Evolutionary conservation across 352 stramenopile species (phyloP), one percentile per base, ranked within the genome.

Genomic region (Phytophthora megakarya): DNA sequence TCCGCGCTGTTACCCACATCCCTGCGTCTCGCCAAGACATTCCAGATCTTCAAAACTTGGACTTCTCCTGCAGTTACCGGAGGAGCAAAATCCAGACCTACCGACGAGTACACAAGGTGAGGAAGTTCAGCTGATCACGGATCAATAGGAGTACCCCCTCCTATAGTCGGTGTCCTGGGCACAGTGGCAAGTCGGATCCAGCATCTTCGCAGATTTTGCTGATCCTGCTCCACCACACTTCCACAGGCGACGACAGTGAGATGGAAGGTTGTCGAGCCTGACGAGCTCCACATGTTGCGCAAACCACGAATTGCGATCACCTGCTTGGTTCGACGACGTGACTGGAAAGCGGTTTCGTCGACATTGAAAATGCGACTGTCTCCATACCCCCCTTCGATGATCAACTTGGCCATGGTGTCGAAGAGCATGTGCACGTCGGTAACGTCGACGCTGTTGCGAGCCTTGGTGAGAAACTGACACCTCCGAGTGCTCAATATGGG

Each of bases 211-310:
- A n/a, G n/a, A n/a, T n/a, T n/a, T n/a, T n/a, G n/a, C n/a, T n/a
- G n/a, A n/a, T n/a, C n/a, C n/a, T n/a, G n/a, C n/a, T n/a, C n/a
- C n/a, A n/a, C n/a, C n/a, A 60, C 62, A 45, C 46, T 72, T 2
- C n/a, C 56, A 39, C 61, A 76, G 1, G 61, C 67, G n/a, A 80
- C 52, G 19, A 76, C 67, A 1, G 72, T 49, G 16, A 80, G 52
- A 43, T 80, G 72, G 18, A 80, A 75, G 37, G 16, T 61, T 11
- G 50, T 15, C 4, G 57, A 23, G 4, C 21, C 7, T 13, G 47
- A 48, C 2, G 54, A 38, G 6, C 23, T 53, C 62, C 71, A 79
- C 1, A 73, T 58, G n/a, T 70, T 75, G 2, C 3, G 18, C 2
- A 62, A 75, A 0, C 71, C 71, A 11, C 56, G 37, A 2, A 66